Evolutionary conservation across 2,329 filamentous ascomycete genomes (phyloP).

Genomic region (Arthrobotrys entomopaga): DNA sequence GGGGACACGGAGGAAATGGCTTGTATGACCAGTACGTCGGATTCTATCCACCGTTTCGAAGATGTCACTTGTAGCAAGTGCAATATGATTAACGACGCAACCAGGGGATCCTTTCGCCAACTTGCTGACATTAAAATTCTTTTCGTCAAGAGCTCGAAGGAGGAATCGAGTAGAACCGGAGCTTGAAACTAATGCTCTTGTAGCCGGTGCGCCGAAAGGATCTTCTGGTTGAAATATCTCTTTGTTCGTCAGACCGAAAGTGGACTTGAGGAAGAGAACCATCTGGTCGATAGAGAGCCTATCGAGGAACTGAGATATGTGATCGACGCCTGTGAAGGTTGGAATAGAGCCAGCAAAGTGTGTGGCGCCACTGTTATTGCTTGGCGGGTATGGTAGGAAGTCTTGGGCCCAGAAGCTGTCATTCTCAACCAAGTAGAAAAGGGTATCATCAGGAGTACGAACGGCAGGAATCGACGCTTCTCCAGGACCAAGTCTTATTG

Average conservation of each 20-base stretch:
- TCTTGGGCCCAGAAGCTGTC: constrained; percentile 56
- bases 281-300: constrained; percentile 54
- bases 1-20: constrained; percentile 55
- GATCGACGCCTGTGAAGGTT: constrained; percentile 50
- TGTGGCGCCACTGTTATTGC: constrained; percentile 38
- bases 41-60: constrained; percentile 55
- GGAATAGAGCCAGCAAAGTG: constrained; percentile 53
- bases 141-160: constrained; percentile 52
- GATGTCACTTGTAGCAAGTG: constrained; percentile 53
- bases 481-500: constrained; percentile 51
- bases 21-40: constrained; percentile 48
- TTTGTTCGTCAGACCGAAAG: constrained; percentile 50
- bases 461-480: constrained; percentile 54
- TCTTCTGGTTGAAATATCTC: constrained; percentile 55
- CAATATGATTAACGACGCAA: constrained; percentile 56
- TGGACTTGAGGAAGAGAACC: constrained; percentile 53
- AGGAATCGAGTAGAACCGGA: constrained; percentile 48
- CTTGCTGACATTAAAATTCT: constrained; percentile 54
- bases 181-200: constrained; percentile 53
- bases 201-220: constrained; percentile 53
- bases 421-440: constrained; percentile 55
- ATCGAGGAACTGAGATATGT: constrained; percentile 56
- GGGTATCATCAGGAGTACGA: constrained; percentile 54
- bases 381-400: constrained; percentile 51
- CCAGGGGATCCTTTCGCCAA: constrained; percentile 47